These are phyloP conservation scores for Pleurotus cornucopiae DNA, from an alignment of 768 basidiomycete genomes.

Conservation along the genomic window DNA sequence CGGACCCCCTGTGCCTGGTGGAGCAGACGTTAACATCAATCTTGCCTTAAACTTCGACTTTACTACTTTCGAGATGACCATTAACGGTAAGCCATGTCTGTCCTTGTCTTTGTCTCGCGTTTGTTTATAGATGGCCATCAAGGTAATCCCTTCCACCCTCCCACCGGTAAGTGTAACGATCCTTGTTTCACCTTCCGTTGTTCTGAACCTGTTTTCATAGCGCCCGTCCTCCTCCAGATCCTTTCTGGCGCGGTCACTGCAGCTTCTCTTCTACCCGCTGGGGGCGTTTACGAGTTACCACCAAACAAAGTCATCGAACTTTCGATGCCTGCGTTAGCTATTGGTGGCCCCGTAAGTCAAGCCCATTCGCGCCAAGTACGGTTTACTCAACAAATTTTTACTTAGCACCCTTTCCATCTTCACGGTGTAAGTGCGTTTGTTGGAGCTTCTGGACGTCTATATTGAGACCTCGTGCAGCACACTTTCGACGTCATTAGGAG, in stretches of 20 bases:
- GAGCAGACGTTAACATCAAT: conserved; percentile 31
- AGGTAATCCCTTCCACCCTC: conserved; percentile 20
- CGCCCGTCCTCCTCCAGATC: conserved; percentile 26
- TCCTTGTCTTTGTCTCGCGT: conserved; percentile 2
- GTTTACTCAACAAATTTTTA: background rate
- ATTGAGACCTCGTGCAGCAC: conserved; percentile 19
- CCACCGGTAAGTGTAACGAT: conserved; percentile 21
- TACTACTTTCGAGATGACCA: conserved; percentile 21
- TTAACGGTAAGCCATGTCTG: conserved; percentile 6
- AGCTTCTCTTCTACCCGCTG: conserved; percentile 20
- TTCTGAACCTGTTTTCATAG: conserved; percentile 22
- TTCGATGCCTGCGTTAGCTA: conserved; percentile 24
- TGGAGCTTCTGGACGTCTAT: background rate
- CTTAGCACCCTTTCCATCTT: conserved; percentile 6
- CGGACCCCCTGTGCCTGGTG: conserved; percentile 28
- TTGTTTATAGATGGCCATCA: conserved; percentile 4
- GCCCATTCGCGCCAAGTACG: background rate
- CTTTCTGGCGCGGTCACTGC: conserved; percentile 31
- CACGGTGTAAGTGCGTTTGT: conserved; percentile 16
- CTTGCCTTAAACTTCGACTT: conserved; percentile 16
- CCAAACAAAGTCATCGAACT: conserved; percentile 35
- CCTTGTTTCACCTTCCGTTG: conserved; percentile 29
- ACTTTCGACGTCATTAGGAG: conserved; percentile 37
- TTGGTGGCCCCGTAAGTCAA: conserved; percentile 16
- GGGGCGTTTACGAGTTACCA: conserved; percentile 30